A percentile compares a stretch with the other conserved stretches of the same genome.
Conservation (phyloP, 2,329 filamentous ascomycete species). For the Pestalotiopsis fici region DNA sequence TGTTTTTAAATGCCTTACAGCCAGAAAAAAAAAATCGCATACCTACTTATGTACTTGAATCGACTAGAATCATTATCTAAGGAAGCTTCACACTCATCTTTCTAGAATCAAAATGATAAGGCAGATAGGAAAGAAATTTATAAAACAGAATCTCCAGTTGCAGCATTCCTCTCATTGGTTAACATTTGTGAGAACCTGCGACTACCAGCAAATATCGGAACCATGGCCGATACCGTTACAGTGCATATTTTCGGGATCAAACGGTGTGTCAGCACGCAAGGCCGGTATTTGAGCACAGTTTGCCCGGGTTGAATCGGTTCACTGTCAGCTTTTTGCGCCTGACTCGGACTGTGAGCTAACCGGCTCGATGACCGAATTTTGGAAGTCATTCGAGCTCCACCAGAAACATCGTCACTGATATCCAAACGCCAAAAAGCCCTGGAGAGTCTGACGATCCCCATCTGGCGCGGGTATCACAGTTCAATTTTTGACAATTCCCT, state of each 20-base stretch:
- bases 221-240: neutral
- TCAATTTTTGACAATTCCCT: neutral
- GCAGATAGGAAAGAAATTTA: neutral
- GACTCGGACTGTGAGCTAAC: neutral
- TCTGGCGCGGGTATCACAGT: neutral
- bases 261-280: neutral
- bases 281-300: neutral
- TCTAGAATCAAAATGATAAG: neutral
- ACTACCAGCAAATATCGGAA: neutral
- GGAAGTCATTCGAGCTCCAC: conserved; percentile 4
- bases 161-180: neutral
- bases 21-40: no score
- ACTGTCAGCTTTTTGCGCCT: neutral
- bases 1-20: no score
- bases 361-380: conserved; percentile 5
- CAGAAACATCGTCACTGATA: neutral
- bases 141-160: neutral
- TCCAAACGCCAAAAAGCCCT: neutral
- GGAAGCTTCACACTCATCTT: no score
- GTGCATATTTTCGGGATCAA: neutral
- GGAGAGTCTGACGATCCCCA: neutral
- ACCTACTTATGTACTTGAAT: no score
- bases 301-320: neutral
- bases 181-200: neutral
- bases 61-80: no score